phyloP scores from a whole-genome alignment of 768 basidiomycete genomes.

The Naganishia antarctica region DNA sequence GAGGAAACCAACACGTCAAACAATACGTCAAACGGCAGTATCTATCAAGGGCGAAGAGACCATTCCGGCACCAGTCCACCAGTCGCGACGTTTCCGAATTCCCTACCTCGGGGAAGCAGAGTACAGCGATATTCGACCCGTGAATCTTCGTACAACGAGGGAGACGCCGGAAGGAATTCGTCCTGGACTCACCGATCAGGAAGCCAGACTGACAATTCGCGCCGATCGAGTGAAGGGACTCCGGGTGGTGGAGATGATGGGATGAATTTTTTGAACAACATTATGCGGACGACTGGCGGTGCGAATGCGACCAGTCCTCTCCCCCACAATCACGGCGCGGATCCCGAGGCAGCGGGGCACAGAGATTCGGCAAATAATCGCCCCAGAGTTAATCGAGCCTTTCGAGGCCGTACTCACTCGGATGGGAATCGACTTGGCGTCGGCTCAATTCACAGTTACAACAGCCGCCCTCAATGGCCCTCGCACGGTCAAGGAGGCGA shows the following conservation, averaged over 20 bases:
- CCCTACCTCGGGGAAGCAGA: slow-evolving; percentile 10
- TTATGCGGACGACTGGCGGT: not conserved
- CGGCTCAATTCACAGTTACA: not conserved
- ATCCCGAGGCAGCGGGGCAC: not conserved
- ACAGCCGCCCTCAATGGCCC: not conserved
- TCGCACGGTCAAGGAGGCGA: not conserved
- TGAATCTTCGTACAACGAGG: not conserved
- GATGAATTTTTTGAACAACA: not conserved
- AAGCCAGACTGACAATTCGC: not conserved
- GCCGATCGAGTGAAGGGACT: slow-evolving; percentile 2
- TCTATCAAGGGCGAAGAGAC: not conserved
- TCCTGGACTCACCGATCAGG: not conserved
- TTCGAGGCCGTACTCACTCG: not conserved
- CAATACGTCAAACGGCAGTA: not conserved
- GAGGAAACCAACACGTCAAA: not conserved
- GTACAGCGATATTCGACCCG: not conserved
- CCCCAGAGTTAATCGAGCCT: not conserved
- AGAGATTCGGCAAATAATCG: not conserved
- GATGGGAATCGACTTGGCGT: not conserved
- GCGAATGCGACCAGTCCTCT: too few species aligned
- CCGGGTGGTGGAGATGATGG: slow-evolving; percentile 2
- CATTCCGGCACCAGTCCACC: not conserved
- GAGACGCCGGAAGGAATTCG: not conserved
- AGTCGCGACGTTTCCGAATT: slow-evolving; percentile 23
- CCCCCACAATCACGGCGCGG: not conserved